phyloP scores from a whole-genome alignment of 305 asterid species.

The Plantago rigida region DNA sequence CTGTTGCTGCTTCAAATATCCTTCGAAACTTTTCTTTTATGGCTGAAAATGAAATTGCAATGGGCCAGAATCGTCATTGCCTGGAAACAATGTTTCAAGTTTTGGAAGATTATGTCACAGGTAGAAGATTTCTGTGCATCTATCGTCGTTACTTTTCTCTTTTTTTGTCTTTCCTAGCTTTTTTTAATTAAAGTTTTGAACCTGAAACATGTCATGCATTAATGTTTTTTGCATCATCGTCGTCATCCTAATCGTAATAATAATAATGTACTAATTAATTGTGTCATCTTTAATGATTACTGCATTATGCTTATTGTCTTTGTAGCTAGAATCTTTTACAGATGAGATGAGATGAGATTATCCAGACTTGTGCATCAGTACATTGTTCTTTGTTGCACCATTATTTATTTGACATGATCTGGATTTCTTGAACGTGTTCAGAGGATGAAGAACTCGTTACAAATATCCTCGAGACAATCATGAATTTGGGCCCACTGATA shows the following conservation, averaged over 20 bases:
- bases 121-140: constrained; percentile 27
- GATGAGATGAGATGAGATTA: background rate
- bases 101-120: constrained; percentile 77
- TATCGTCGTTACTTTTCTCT: background rate
- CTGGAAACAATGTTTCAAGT: constrained; percentile 85
- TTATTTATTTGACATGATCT: constrained; percentile 21
- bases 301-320: background rate
- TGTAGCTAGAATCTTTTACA: background rate
- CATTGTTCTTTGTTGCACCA: background rate
- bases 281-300: background rate
- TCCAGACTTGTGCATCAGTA: background rate
- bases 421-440: constrained; percentile 32
- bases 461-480: constrained; percentile 73
- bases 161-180: constrained; percentile 4
- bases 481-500: constrained; percentile 81
- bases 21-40: constrained; percentile 86
- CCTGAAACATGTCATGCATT: background rate
- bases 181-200: background rate
- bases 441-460: constrained; percentile 98
- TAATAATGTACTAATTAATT: no score
- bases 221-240: no score
- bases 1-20: constrained; percentile 88
- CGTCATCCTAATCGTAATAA: no score
- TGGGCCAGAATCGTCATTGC: constrained; percentile 92
- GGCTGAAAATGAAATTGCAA: constrained; percentile 88